Evolutionary conservation across 2,329 filamentous ascomycete genomes (phyloP), one percentile per base, ranked within the genome.

Genomic region (Aspergillus japonicus): DNA sequence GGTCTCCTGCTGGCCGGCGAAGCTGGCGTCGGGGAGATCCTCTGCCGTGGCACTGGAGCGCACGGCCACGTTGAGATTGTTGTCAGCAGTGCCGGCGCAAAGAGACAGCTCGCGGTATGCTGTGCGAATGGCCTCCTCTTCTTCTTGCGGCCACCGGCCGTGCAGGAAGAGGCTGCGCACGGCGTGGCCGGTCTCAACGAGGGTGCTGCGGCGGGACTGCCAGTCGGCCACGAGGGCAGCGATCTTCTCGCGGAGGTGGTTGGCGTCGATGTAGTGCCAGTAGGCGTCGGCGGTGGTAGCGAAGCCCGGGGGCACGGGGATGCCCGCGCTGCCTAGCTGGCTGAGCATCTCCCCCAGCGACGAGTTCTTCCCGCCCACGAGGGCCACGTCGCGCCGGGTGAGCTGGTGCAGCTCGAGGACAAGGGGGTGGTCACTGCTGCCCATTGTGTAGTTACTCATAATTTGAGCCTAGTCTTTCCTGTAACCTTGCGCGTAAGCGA

Each of bases 31-130:
- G 0, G 74, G 72, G 4, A 78, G 66, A 54, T 78, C 75, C 61
- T 78, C 75, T 4, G 74, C 75, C 23, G 75, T 78, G 4, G 74
- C 74, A 50, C 73, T 76, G 19, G 75, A 77, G 8, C 76, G 70
- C 2, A 78, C 74, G 0, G 75, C 75, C 50, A 78, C 75, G n/a
- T 67, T 68, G 6, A 74, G 47, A 12, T 70, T 60, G 31, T 67
- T 19, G 61, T 57, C 59, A 8, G 26, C 2, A 8, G 26, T 26
- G 0, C 67, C 64, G 2, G 60, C 57, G 44, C 66, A 62, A 1
- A 55, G 52, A 1, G 64, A 68, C 11, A 77, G 70, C 24, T 71
- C 53, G 6, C 59, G 67, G 59, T 77, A 77, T 7, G 62, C 65
- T 4, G 39, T 58, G 47, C 53, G 64, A 53, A 77, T 76, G 19